phyloP scores from a whole-genome alignment of 257 asterid genomes.

The Eustoma russellianum region DNA sequence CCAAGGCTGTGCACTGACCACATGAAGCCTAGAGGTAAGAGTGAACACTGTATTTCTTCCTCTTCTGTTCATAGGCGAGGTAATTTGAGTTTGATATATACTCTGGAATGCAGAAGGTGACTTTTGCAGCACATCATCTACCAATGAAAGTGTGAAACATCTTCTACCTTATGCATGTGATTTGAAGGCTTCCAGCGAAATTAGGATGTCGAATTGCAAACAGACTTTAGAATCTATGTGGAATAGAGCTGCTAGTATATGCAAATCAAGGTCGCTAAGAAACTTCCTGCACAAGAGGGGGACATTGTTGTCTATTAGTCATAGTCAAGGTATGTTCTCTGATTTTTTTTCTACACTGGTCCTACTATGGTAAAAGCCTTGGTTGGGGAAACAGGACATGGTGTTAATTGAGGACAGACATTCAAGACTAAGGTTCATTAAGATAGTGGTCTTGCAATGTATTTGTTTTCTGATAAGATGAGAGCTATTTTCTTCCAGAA shows the following conservation, averaged over 20 bases:
- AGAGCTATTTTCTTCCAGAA: too few species aligned
- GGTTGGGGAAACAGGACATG: too few species aligned
- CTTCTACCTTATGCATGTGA: conserved; percentile 34
- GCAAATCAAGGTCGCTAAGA: conserved; percentile 45
- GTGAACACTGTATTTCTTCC: conserved; percentile 2
- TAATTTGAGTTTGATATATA: background rate
- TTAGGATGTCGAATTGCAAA: conserved; percentile 24
- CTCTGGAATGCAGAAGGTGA: conserved; percentile 42
- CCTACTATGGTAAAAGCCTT: too few species aligned
- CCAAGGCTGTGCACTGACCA: conserved; percentile 35
- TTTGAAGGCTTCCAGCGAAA: conserved; percentile 22
- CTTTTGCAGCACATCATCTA: conserved; percentile 54
- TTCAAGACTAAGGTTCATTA: too few species aligned
- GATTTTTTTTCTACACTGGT: background rate
- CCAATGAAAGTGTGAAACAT: conserved; percentile 65
- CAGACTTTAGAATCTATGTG: conserved; percentile 51
- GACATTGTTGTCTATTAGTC: conserved; percentile 43
- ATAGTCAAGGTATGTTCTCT: conserved; percentile 41
- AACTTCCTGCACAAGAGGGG: conserved; percentile 59
- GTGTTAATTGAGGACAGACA: too few species aligned
- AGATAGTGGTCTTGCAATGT: too few species aligned
- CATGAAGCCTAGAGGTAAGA: conserved; percentile 48
- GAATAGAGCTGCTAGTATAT: conserved; percentile 45
- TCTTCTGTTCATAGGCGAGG: conserved; percentile 2
- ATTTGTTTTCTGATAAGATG: too few species aligned